Evolutionary conservation across 2,329 filamentous ascomycete species (phyloP), one percentile per base, ranked within the genome.

Genomic region (Fusarium ambrosium): DNA sequence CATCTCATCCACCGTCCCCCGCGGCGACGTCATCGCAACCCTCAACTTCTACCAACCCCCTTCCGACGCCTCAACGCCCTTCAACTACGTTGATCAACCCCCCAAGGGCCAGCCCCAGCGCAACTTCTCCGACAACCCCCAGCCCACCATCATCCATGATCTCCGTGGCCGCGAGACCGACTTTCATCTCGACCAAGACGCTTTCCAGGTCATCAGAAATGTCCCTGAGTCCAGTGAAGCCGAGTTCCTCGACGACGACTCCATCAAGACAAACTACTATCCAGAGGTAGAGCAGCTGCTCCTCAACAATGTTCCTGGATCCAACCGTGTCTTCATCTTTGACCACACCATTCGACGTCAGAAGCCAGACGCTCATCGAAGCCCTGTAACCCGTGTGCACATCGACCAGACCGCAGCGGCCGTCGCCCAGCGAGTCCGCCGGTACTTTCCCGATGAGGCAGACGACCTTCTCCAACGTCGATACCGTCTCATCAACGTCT

Each of bases 401-500:
- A 93, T 97, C 72, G 95, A 98, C 81, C 95, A 98, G 84, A 97
- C 94, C 0, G 83, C 89, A 8, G 82, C 82, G 18, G 92, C 93
- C 0, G 91, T 93, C 0, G 87, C 84, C 11, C 87, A 89, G 80
- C 92, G 95, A 58, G 93, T 97, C 3, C 85, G 85, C 16, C 85
- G 88, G 2, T 94, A 95, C 81, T 86, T 94, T 64, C 84, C 89
- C 2, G 88, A 88, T 11, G 93, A 95, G 71, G 93, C 94, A 0
- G 91, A 92, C 5, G 79, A 83, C 65, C 85, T 96, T 0, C 88
- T 96, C 1, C 81, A 87, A 68, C 90, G 89, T 4, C 91, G 95
- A 3, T 95, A 94, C 82, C 90, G 95, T 70, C 94, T 98, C 79
- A 90, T 98, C 81, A 98, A 97, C 76, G 92, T 98, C 58, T 98